These are phyloP conservation scores for Mucor indicus DNA, from an alignment of 371 early-diverging fungal genomes.

Conservation along the genomic window DNA sequence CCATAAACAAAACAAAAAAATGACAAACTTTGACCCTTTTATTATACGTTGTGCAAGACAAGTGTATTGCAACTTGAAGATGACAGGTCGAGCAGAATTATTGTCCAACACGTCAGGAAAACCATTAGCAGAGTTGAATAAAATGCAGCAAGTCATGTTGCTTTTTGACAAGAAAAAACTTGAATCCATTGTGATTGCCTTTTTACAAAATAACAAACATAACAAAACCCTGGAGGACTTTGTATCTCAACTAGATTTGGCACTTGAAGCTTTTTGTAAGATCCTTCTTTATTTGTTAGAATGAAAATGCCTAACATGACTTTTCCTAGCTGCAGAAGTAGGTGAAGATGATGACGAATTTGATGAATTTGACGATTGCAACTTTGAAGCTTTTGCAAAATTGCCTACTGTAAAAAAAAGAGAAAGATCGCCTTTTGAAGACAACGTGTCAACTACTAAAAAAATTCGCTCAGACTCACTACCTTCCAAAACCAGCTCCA, in stretches of 20 bases:
- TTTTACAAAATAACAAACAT: constrained; percentile 13
- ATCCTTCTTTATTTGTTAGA: no score
- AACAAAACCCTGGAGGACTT: constrained; percentile 23
- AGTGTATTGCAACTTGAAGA: constrained; percentile 30
- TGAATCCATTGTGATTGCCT: constrained; percentile 10
- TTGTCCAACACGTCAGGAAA: background rate
- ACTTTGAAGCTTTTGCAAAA: no score
- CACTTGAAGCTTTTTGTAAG: constrained; percentile 1
- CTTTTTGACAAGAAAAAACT: constrained; percentile 12
- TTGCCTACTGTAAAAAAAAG: no score
- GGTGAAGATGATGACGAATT: background rate
- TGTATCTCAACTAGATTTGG: constrained; percentile 11
- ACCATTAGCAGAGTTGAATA: constrained; percentile 14
- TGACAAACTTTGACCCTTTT: background rate
- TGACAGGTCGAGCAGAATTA: constrained; percentile 19
- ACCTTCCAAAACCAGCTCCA: no score
- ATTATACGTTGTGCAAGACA: constrained; percentile 27
- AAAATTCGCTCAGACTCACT: no score
- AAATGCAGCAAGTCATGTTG: constrained; percentile 21
- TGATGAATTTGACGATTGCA: background rate
- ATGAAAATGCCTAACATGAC: background rate
- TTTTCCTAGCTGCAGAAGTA: background rate
- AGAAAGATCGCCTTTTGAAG: no score
- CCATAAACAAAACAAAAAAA: no score
- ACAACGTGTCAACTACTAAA: no score